Evolutionary conservation across 2,329 filamentous ascomycete genomes (phyloP).

Genomic region (Fusarium scirpi): DNA sequence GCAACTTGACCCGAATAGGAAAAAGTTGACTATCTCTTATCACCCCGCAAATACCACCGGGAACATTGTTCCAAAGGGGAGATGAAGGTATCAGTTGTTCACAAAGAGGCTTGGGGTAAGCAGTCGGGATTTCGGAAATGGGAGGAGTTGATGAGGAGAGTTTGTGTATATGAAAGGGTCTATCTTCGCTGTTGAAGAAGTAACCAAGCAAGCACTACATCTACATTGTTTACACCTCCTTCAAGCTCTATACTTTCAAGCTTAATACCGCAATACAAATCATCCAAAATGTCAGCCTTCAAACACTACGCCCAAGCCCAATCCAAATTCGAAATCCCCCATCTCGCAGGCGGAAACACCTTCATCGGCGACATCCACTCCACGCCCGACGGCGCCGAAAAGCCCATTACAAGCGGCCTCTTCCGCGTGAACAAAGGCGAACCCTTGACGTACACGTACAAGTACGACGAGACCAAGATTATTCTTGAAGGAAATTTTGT

Average conservation of each 20-base stretch:
- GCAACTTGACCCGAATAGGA: conserved; percentile 36
- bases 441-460: conserved; percentile 75
- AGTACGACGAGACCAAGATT: conserved; percentile 80
- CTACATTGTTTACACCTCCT: background rate
- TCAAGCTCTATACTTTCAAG: background rate
- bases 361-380: conserved; percentile 73
- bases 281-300: conserved; percentile 55
- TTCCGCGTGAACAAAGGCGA: conserved; percentile 77
- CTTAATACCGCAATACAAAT: too few relatives aligned
- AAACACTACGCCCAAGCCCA: conserved; percentile 69
- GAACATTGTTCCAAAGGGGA: conserved; percentile 37
- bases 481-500: conserved; percentile 75
- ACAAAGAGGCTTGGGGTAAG: background rate
- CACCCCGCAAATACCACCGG: conserved; percentile 17
- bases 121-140: background rate
- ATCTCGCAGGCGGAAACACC: conserved; percentile 76
- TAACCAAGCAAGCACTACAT: conserved; percentile 6
- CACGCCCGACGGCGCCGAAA: conserved; percentile 66
- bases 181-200: conserved; percentile 6
- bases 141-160: background rate
- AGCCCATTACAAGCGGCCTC: conserved; percentile 72
- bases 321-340: conserved; percentile 70
- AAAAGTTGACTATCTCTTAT: conserved; percentile 37
- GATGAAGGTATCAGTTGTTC: background rate
- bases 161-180: conserved; percentile 28